Base-by-base conservation (phyloP, 345 rosid genomes). In the Syzygium jambos region DNA sequence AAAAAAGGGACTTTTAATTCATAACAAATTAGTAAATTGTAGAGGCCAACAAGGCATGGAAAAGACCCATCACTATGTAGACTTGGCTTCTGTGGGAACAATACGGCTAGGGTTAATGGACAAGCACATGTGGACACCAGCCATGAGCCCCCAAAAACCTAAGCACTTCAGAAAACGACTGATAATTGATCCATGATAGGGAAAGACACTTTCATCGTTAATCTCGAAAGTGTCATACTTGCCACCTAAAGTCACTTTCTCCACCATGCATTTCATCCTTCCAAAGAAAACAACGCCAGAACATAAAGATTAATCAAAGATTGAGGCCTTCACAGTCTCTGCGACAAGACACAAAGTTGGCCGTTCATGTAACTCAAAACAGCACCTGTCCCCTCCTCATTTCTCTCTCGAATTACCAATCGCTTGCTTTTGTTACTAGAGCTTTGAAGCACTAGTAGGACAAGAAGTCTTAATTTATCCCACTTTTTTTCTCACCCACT, bases 201-300 rank as follows among this genome's bases (percentile, higher is more conserved):
- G 94, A 92, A 91, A 93, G 92, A 90, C 95, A 94, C 91, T 91
- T 91, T 88, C 93, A 91, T 93, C 93, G 93, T 94, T 90, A 90
- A 89, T 89, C 93, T 88, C 92, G 88, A 92, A 91, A 92, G 68
- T 4, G 53, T 84, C 59, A 19, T 12, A 19, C 61, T 52, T 43
- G 25, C 80, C 49, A 73, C 65, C 65, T 19, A 19, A 19, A 68
- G 46, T 84, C 85, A 29, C 85, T 84, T 49, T 84, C 85, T 27
- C 80, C 80, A 68, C 25, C 80, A 2, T 83, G 52, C 87, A 59
- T 68, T 88, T 86, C 88, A 78, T 86, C 84, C 54, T 52, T 84
- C 88, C 88, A 68, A 87, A 85, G 85, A 89, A 86, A 46, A n/a
- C 27, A 78, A 2, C n/a, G 90, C 88, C 68, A 88, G 65, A 29